Evolutionary conservation across 352 stramenopile genomes (phyloP), one percentile per base, ranked within the genome.

Genomic region (Globisporangium paddicum): DNA sequence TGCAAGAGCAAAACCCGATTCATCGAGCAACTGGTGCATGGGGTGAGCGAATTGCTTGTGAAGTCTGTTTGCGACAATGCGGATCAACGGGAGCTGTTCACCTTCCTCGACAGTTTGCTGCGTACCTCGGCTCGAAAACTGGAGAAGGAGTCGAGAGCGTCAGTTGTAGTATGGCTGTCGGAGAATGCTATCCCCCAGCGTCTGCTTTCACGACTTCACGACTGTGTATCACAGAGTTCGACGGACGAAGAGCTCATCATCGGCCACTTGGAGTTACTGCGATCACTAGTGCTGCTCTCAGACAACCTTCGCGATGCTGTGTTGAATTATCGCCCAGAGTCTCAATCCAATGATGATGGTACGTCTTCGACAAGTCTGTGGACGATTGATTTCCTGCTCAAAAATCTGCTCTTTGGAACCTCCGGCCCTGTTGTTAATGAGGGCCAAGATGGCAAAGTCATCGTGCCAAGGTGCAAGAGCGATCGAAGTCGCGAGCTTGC

Each of bases 21-120:
- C 16, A 63, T 72, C 53, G 65, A 72, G 16, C 48, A 44, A 6
- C 55, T 79, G 10, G 64, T 73, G 23, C 55, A 63, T 2, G 67
- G 55, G 1, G 41, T 68, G 9, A 74, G 65, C 46, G 60, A 61
- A 35, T 37, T 73, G 11, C 50, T 70, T 0, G 45, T 58, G 11
- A 46, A 52, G 1, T 48, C 40, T 38, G 11, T 9, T 44, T 14
- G 41, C 11, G 41, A 26, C 55, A 16, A 23, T 18, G 5, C 3
- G 14, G 37, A 46, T 13, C 30, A 13, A 21, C 37, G 40, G 23
- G 49, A 64, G 40, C 49, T 64, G 23, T 42, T 58, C 42, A 35
- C 37, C 7, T 44, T 64, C 18, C 51, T 64, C 26, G 26, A 58
- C 9, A 54, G 28, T 21, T 14, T 64, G 23, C 18, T 64, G 21